Evolutionary conservation across 352 stramenopile species (phyloP).

Genomic region (Phytophthora nicotianae): DNA sequence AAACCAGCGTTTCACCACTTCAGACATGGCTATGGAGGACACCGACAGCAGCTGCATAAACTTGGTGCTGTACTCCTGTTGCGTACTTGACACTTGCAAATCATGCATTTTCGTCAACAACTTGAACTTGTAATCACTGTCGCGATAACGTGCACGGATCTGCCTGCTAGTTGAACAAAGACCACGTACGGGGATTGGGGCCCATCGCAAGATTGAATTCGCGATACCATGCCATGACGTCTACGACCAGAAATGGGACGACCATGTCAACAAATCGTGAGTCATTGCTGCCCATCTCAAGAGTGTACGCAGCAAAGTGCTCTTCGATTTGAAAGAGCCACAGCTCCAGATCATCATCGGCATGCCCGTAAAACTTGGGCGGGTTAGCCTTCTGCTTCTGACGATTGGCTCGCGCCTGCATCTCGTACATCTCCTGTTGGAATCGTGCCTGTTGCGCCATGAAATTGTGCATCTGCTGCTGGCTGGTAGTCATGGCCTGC

Average conservation of each 20-base stretch:
- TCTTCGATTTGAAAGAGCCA: constrained; percentile 18
- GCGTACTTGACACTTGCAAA: neutral
- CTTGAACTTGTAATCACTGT: constrained; percentile 15
- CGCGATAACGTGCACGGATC: neutral
- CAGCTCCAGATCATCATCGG: constrained; percentile 12
- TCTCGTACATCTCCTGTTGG: constrained; percentile 17
- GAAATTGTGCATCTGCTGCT: constrained; percentile 8
- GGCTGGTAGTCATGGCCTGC: constrained; percentile 4
- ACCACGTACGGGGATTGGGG: neutral
- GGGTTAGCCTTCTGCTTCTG: constrained; percentile 14
- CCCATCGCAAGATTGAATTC: constrained; percentile 9
- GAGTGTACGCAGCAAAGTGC: constrained; percentile 1
- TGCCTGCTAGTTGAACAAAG: constrained; percentile 1
- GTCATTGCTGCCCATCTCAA: neutral
- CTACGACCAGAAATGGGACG: constrained; percentile 3
- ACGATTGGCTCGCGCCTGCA: constrained; percentile 1
- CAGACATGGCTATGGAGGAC: neutral
- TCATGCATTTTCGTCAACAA: neutral
- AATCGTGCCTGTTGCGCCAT: constrained; percentile 16
- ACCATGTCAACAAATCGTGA: constrained; percentile 10
- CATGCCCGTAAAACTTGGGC: constrained; percentile 1
- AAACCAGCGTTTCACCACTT: constrained; percentile 9
- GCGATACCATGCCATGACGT: constrained; percentile 10
- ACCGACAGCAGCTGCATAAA: constrained; percentile 2
- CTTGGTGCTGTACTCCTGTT: constrained; percentile 7